Evolutionary conservation across 139 green algal genomes (phyloP).

Genomic region (Coccomyxa sp.): DNA sequence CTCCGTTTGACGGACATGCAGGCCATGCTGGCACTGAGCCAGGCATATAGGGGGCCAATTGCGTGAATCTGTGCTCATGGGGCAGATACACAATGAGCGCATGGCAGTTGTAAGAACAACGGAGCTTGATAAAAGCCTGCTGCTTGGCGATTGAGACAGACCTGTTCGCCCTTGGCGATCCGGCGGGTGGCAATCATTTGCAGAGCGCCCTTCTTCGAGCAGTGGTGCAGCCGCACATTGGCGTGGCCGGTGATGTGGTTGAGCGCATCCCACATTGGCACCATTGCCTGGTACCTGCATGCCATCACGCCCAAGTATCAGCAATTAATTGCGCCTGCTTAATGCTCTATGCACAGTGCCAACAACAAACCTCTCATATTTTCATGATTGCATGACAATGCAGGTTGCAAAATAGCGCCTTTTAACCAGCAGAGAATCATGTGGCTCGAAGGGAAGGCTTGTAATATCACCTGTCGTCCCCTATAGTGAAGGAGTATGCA

Average conservation of each 20-base stretch:
- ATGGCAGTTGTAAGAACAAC: neutral
- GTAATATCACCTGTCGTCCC: slow-evolving; percentile 39
- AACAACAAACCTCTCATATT: neutral
- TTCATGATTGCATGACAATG: neutral
- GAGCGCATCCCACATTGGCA: slow-evolving; percentile 66
- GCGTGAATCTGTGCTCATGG: neutral
- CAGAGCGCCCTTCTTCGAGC: slow-evolving; percentile 22
- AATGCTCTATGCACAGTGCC: neutral
- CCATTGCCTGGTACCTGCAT: slow-evolving; percentile 50
- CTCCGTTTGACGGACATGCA: neutral
- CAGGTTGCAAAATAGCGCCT: neutral
- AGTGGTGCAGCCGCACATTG: slow-evolving; percentile 62
- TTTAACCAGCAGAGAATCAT: neutral
- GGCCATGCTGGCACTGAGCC: neutral
- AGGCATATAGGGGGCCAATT: neutral
- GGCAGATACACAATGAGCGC: neutral
- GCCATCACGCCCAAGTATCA: neutral
- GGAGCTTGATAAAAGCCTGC: neutral
- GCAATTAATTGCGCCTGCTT: neutral
- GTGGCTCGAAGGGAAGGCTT: neutral
- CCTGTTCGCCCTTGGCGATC: slow-evolving; percentile 39
- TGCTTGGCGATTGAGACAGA: neutral
- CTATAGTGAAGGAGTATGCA: slow-evolving; percentile 68
- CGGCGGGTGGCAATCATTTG: slow-evolving; percentile 64
- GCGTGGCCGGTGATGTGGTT: slow-evolving; percentile 57